phyloP scores from a whole-genome alignment of 139 green algal species.

The Dunaliella primolecta region DNA sequence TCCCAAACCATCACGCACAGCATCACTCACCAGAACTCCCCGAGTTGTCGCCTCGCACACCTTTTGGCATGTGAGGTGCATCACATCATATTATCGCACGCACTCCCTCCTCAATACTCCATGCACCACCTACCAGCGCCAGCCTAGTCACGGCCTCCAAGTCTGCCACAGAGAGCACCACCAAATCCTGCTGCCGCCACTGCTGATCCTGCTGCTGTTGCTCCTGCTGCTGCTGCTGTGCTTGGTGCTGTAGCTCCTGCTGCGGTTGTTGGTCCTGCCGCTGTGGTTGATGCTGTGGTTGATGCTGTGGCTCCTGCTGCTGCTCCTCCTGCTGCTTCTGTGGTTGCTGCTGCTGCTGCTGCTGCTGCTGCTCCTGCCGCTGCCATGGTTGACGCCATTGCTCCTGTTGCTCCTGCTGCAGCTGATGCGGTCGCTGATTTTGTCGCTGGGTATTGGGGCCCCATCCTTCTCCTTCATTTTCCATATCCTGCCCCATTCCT shows the following conservation, averaged over 20 bases:
- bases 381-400: not conserved
- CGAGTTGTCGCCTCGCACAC: not conserved
- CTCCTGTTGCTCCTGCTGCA: not conserved
- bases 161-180: not conserved
- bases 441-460: too few species aligned
- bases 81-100: not conserved
- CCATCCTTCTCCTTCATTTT: too few species aligned
- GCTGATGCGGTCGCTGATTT: too few species aligned
- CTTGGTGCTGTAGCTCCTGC: not conserved
- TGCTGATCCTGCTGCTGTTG: not conserved
- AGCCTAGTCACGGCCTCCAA: not conserved
- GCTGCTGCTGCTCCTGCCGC: not conserved
- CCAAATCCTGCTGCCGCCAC: not conserved
- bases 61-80: not conserved
- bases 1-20: not conserved
- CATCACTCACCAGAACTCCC: too few species aligned
- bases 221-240: not conserved
- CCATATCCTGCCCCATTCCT: too few species aligned
- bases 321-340: not conserved
- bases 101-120: not conserved
- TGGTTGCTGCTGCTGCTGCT: not conserved
- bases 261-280: not conserved
- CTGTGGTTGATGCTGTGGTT: not conserved
- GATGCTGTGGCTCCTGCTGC: not conserved
- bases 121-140: not conserved